Evolutionary conservation across 2,329 filamentous ascomycete genomes (phyloP).

Genomic region (Fusarium phyllophilum): DNA sequence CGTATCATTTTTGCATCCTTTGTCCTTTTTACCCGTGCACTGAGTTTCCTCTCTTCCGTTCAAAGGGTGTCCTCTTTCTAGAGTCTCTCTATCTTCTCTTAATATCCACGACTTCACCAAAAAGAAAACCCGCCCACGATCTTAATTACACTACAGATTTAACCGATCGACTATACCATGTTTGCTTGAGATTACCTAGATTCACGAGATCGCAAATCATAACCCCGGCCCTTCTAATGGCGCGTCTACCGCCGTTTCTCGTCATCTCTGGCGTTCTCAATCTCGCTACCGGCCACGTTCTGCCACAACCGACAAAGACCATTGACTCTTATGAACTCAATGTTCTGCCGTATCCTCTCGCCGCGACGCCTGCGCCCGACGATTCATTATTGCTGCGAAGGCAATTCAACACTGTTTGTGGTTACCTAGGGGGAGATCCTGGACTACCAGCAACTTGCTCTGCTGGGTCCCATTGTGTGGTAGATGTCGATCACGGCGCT

Average conservation of each 20-base stretch:
- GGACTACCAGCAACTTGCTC: constrained; percentile 66
- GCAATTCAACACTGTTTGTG: constrained; percentile 65
- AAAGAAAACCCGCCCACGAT: constrained; percentile 5
- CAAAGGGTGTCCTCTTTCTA: constrained; percentile 11
- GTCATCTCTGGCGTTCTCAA: constrained; percentile 49
- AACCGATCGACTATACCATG: constrained; percentile 29
- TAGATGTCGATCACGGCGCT: constrained; percentile 60
- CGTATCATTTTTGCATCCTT: constrained; percentile 2
- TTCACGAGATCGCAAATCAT: constrained; percentile 36
- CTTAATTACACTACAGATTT: constrained; percentile 4
- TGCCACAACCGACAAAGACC: constrained; percentile 55
- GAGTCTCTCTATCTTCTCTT: constrained; percentile 6
- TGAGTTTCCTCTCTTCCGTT: constrained; percentile 1
- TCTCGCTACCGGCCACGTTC: constrained; percentile 49
- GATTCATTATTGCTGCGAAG: constrained; percentile 51
- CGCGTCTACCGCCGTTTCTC: constrained; percentile 51
- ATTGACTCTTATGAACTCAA: constrained; percentile 52
- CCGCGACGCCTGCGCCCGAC: constrained; percentile 54
- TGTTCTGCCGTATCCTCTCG: constrained; percentile 52
- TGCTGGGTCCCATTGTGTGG: constrained; percentile 67
- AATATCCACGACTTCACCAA: constrained; percentile 5
- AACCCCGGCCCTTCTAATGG: constrained; percentile 46
- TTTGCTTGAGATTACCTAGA: constrained; percentile 36
- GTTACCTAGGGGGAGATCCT: constrained; percentile 64
- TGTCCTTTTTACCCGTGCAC: constrained; percentile 9